phyloP scores from a whole-genome alignment of 148 eudicot genomes.

The Polygonum maritimum region DNA sequence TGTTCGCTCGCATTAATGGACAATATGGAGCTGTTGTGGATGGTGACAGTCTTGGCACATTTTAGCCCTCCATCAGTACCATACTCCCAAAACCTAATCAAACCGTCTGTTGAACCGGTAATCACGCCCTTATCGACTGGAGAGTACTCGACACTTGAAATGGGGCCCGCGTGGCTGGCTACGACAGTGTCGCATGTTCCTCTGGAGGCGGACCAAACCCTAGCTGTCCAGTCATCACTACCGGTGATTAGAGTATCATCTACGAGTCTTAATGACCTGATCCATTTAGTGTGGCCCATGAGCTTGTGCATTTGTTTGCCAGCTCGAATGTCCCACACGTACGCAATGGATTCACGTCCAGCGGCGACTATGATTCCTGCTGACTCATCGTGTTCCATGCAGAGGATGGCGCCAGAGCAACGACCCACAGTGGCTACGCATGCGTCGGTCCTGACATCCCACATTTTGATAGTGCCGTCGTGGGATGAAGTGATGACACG shows the following conservation, averaged over 20 bases:
- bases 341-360: conserved; percentile 73
- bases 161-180: conserved; percentile 89
- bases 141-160: conserved; percentile 77
- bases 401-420: conserved; percentile 75
- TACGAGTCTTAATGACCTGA: conserved; percentile 86
- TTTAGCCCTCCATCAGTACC: conserved; percentile 65
- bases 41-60: conserved; percentile 77
- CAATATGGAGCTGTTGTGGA: conserved; percentile 62
- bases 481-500: conserved; percentile 88
- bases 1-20: conserved; percentile 82
- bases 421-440: conserved; percentile 97
- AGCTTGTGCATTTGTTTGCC: conserved; percentile 92
- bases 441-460: conserved; percentile 94
- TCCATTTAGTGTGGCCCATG: conserved; percentile 85
- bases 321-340: conserved; percentile 94
- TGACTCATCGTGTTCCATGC: conserved; percentile 89
- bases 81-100: conserved; percentile 91
- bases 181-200: conserved; percentile 93
- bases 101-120: conserved; percentile 86
- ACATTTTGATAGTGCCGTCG: conserved; percentile 94
- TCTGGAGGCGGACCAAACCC: conserved; percentile 90
- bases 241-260: conserved; percentile 86
- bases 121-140: conserved; percentile 72
- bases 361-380: conserved; percentile 85
- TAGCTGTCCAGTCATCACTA: conserved; percentile 98